phyloP scores from a whole-genome alignment of 352 stramenopile genomes.

The Nothophytophthora sp. region DNA sequence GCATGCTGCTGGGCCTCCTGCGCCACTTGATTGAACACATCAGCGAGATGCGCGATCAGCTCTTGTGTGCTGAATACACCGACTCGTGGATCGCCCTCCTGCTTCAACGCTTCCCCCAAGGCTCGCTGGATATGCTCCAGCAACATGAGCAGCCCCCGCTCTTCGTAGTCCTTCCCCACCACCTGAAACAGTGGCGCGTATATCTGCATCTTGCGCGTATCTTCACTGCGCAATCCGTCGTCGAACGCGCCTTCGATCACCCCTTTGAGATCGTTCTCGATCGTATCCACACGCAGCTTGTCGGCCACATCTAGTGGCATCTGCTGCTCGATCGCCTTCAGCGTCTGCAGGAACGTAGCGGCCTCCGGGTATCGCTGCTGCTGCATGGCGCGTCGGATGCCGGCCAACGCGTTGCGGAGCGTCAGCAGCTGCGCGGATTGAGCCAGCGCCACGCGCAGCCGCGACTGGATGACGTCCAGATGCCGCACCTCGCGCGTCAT shows the following conservation, averaged over 20 bases:
- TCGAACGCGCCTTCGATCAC: slow-evolving; percentile 77
- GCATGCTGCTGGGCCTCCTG: slow-evolving; percentile 66
- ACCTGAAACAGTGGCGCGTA: slow-evolving; percentile 80
- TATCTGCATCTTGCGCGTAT: slow-evolving; percentile 50
- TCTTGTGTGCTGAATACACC: slow-evolving; percentile 75
- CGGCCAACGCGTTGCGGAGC: slow-evolving; percentile 77
- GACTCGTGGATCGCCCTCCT: slow-evolving; percentile 15
- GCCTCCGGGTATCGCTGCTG: slow-evolving; percentile 71
- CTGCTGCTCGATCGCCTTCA: slow-evolving; percentile 75
- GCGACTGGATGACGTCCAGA: slow-evolving; percentile 82
- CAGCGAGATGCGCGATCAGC: slow-evolving; percentile 70
- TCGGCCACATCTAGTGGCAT: slow-evolving; percentile 82
- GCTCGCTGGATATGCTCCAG: slow-evolving; percentile 43
- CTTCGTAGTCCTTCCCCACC: slow-evolving; percentile 69
- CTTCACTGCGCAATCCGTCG: slow-evolving; percentile 42
- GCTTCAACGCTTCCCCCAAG: slow-evolving; percentile 37
- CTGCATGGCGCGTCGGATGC: slow-evolving; percentile 77
- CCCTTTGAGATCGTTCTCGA: slow-evolving; percentile 82
- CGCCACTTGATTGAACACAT: slow-evolving; percentile 79
- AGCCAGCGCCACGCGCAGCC: slow-evolving; percentile 54
- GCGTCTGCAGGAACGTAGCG: slow-evolving; percentile 68
- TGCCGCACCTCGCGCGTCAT: slow-evolving; percentile 87
- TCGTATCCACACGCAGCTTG: slow-evolving; percentile 81
- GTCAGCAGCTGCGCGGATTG: slow-evolving; percentile 74
- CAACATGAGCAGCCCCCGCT: slow-evolving; percentile 59